A percentile compares a stretch with the other conserved stretches of the same genome.
Conservation (phyloP, 2,329 filamentous ascomycete species). For the Alternaria sp. region DNA sequence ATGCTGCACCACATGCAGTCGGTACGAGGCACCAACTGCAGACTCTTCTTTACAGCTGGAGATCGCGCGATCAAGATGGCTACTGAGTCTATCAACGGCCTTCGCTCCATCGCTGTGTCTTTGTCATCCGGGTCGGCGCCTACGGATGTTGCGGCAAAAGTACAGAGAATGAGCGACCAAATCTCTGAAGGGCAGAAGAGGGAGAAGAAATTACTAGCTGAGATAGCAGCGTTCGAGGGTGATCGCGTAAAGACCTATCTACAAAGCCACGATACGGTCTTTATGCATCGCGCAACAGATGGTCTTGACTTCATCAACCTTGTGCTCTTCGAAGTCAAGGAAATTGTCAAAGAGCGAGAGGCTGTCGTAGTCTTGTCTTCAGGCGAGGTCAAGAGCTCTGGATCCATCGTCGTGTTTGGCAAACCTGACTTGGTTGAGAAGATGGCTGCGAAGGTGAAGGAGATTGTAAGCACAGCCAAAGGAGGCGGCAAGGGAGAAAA, state of each 20-base stretch:
- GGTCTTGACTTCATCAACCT: slow-evolving; percentile 41
- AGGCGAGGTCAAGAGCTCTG: slow-evolving; percentile 34
- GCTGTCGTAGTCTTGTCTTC: slow-evolving; percentile 34
- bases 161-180: slow-evolving; percentile 32
- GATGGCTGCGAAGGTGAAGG: slow-evolving; percentile 33
- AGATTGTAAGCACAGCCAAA: slow-evolving; percentile 33
- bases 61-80: slow-evolving; percentile 40
- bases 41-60: slow-evolving; percentile 39
- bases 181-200: slow-evolving; percentile 32
- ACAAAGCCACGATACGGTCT: slow-evolving; percentile 19
- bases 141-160: slow-evolving; percentile 28
- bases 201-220: slow-evolving; percentile 36
- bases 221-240: slow-evolving; percentile 37
- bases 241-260: slow-evolving; percentile 29
- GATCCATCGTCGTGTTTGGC: slow-evolving; percentile 37
- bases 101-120: slow-evolving; percentile 35
- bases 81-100: slow-evolving; percentile 30
- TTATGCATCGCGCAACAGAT: slow-evolving; percentile 35
- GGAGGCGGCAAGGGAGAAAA: slow-evolving; percentile 43
- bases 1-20: slow-evolving; percentile 41
- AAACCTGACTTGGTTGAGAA: slow-evolving; percentile 31
- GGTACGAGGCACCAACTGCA: slow-evolving; percentile 39
- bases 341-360: slow-evolving; percentile 27
- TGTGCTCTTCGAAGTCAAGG: slow-evolving; percentile 35
- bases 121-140: slow-evolving; percentile 31